phyloP scores from a whole-genome alignment of 331 rosid genomes.

The Acacia pycnantha region DNA sequence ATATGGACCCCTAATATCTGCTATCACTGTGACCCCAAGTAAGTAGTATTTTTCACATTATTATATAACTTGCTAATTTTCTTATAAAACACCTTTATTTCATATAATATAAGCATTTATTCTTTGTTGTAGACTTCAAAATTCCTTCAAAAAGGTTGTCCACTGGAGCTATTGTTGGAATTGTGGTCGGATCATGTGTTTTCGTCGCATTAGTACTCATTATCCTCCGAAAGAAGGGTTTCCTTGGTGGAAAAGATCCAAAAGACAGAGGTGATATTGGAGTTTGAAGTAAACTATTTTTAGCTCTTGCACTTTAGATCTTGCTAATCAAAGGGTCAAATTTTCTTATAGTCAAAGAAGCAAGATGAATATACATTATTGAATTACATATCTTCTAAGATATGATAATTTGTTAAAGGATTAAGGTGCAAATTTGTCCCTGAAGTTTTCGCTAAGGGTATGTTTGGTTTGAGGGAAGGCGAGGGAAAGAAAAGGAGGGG shows the following conservation, averaged over 20 bases:
- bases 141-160: not conserved
- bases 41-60: not conserved
- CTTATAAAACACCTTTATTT: not conserved
- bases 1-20: not conserved
- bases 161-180: not conserved
- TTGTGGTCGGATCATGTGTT: not conserved
- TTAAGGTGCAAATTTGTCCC: no score
- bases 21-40: not conserved
- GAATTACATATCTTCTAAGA: not conserved
- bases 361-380: not conserved
- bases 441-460: no score
- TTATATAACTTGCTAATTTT: not conserved
- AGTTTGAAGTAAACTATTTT: not conserved
- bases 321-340: not conserved
- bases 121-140: not conserved
- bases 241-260: not conserved
- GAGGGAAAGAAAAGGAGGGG: no score
- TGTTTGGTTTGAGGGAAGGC: no score
- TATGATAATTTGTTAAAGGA: no score
- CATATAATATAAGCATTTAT: not conserved
- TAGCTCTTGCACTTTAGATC: not conserved
- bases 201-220: not conserved
- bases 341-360: not conserved
- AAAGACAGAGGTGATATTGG: slow-evolving; percentile 42
- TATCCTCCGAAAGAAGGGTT: not conserved